Base-by-base conservation (phyloP, 2,329 filamentous ascomycete genomes). In the Xylaria sp. region DNA sequence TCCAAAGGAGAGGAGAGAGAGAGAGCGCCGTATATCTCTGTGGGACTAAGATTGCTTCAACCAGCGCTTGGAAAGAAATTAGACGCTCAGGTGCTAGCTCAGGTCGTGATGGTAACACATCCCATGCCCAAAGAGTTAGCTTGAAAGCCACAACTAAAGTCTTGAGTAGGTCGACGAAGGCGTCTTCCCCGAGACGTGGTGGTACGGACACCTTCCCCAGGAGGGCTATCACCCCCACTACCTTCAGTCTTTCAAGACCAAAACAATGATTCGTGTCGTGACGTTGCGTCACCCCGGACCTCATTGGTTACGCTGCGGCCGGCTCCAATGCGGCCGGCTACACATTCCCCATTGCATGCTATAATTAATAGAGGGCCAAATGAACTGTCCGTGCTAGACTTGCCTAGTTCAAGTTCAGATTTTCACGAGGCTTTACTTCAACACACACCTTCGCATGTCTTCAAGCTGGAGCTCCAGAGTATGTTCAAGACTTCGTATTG, bases 201-300 rank as follows among this genome's bases (percentile, higher is more conserved):
- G 32, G 53, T 57, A 16, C 53, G 32, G 16, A 57, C 53, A 9
- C 53, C 53, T 57, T 57, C 53, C 35, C 53, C 53, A 2, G 35
- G 51, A 35, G 23, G 29, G 9, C 29, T 6, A 42, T 25, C 32
- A 40, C 21, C 53, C 21, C 21, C 53, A 10, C n/a, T 57, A 13
- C 21, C 35, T 6, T 23, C 8, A 5, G 32, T 16, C 4, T 40
- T 23, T 57, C 32, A 12, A 25, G 0, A 18, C 16, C n/a, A 3
- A 23, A 12, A 40, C 32, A 40, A 40, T 40, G 6, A 23, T 21
- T 9, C 18, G 25, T 55, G 13, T 37, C 29, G 18, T 21, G 29
- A 18, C n/a, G 21, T 35, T 37, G 0, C 29, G 2, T 12, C 29
- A 21, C 23, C 51, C 2, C 29, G 21, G 12, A 5, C 3, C 12